Evolutionary conservation across 345 rosid species (phyloP).

Genomic region (Erodium maritimum): DNA sequence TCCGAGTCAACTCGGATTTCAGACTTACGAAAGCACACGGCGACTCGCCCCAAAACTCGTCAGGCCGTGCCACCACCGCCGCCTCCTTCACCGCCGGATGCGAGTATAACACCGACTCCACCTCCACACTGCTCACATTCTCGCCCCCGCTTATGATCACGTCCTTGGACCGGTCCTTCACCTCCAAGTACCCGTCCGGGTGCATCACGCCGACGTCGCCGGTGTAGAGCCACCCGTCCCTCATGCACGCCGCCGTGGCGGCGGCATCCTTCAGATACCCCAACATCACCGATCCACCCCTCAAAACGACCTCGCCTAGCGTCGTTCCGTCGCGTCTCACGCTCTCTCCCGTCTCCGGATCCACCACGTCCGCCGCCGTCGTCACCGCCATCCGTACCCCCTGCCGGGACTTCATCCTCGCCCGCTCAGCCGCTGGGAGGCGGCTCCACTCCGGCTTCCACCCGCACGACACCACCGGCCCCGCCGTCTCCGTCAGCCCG

Average conservation of each 20-base stretch:
- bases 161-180: too few species aligned
- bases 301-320: constrained; percentile 55
- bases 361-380: constrained; percentile 45
- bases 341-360: constrained; percentile 32
- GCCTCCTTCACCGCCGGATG: too few species aligned
- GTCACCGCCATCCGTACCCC: constrained; percentile 45
- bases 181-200: too few species aligned
- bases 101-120: too few species aligned
- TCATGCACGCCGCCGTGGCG: constrained; percentile 37
- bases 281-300: constrained; percentile 60
- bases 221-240: constrained; percentile 40
- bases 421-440: constrained; percentile 43
- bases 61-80: too few species aligned
- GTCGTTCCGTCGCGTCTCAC: constrained; percentile 52
- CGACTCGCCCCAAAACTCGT: too few species aligned
- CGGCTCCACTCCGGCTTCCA: constrained; percentile 73
- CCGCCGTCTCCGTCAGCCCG: constrained; percentile 65
- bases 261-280: constrained; percentile 65
- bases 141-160: too few species aligned
- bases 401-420: constrained; percentile 60
- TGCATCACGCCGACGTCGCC: too few species aligned
- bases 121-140: too few species aligned
- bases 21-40: too few species aligned
- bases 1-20: too few species aligned
- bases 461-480: constrained; percentile 45